phyloP scores from a whole-genome alignment of 805 yeast species.

The Spathaspora girioi region DNA sequence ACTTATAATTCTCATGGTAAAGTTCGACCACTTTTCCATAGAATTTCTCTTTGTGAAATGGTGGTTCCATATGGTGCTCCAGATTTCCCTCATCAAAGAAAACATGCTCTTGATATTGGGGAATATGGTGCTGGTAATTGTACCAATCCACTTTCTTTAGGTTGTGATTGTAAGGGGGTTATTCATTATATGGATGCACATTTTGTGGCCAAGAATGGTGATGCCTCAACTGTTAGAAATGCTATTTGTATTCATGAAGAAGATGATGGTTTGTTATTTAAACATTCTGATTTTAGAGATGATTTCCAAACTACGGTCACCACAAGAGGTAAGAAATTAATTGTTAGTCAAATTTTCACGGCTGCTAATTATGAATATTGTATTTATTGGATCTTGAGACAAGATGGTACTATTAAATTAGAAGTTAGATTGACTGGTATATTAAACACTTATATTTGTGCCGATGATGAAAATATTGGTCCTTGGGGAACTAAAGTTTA shows the following conservation, averaged over 20 bases:
- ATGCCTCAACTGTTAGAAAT: constrained; percentile 65
- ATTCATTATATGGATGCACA: constrained; percentile 82
- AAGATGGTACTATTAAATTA: constrained; percentile 78
- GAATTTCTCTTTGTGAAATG: constrained; percentile 77
- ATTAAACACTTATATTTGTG: constrained; percentile 66
- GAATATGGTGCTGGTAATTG: constrained; percentile 86
- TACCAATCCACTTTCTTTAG: constrained; percentile 74
- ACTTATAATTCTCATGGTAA: constrained; percentile 73
- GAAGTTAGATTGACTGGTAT: constrained; percentile 82
- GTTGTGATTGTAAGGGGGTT: constrained; percentile 85
- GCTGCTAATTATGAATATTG: constrained; percentile 87
- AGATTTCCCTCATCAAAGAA: constrained; percentile 76
- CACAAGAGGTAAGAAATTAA: constrained; percentile 70
- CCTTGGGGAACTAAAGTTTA: constrained; percentile 82
- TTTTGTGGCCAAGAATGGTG: constrained; percentile 59
- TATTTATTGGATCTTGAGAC: constrained; percentile 78
- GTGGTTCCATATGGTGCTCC: constrained; percentile 83
- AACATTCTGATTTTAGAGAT: constrained; percentile 84
- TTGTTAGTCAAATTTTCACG: constrained; percentile 77
- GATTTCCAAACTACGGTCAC: constrained; percentile 69
- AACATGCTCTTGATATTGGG: constrained; percentile 83
- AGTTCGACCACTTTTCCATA: constrained; percentile 70
- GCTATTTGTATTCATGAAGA: constrained; percentile 86
- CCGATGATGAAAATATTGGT: constrained; percentile 60
- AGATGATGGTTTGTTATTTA: constrained; percentile 75